A percentile compares a stretch with the other conserved stretches of the same genome.
phyloP scores from a whole-genome alignment of 1,284 basidiomycete species.

The Austroboletus niveus region DNA sequence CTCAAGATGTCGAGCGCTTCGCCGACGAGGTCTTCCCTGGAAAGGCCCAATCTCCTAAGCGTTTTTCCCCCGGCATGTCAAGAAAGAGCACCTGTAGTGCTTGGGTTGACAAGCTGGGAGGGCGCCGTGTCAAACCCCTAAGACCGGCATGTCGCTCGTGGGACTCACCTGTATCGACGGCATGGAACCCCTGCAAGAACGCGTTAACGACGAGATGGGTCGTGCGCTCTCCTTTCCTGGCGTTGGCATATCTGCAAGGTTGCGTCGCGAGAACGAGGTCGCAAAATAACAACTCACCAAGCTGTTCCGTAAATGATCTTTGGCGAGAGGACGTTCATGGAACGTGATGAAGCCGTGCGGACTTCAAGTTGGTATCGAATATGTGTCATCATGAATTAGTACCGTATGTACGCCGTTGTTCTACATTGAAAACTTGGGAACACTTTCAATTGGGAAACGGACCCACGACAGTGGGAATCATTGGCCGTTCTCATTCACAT shows the following conservation, averaged over 20 bases:
- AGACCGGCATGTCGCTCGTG: conserved; percentile 1
- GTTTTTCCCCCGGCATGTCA: not conserved
- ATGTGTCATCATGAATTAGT: no score
- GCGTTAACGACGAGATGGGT: conserved; percentile 66
- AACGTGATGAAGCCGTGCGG: not conserved
- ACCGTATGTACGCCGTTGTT: no score
- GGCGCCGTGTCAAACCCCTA: conserved; percentile 12
- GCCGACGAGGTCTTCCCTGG: conserved; percentile 77
- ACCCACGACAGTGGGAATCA: no score
- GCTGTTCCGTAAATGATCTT: conserved; percentile 70
- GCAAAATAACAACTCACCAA: conserved; percentile 42
- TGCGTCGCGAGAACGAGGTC: not conserved
- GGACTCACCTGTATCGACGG: conserved; percentile 72
- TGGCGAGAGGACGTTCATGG: conserved; percentile 30
- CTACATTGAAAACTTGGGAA: no score
- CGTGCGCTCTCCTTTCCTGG: conserved; percentile 74
- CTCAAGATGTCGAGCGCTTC: conserved; percentile 57
- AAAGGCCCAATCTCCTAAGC: not conserved
- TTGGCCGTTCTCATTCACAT: no score
- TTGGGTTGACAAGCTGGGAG: conserved; percentile 68
- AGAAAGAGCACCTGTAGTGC: conserved; percentile 59
- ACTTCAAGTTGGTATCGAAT: no score
- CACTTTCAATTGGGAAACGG: no score
- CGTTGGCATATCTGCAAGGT: conserved; percentile 3
- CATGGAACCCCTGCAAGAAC: conserved; percentile 71